Conservation (phyloP, 164 flowering plant genomes). For the Berberis thunbergii region DNA sequence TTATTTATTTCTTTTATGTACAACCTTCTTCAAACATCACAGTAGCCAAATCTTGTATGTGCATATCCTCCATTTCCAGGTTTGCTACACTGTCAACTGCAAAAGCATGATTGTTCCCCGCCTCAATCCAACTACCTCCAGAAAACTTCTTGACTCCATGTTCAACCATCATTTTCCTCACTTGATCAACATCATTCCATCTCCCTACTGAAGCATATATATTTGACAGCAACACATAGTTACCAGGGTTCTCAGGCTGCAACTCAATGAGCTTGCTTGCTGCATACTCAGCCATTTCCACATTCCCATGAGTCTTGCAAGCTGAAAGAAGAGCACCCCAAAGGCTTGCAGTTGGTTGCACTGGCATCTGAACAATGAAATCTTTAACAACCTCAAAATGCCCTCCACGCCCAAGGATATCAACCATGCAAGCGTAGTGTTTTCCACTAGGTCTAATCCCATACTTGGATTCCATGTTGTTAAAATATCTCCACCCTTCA, state of each 20-base stretch:
- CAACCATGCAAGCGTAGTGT: conserved; percentile 26
- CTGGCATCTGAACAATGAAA: conserved; percentile 25
- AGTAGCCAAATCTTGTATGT: conserved; percentile 8
- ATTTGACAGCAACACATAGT: conserved; percentile 17
- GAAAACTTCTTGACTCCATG: conserved; percentile 14
- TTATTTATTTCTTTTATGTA: not conserved
- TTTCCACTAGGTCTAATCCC: conserved; percentile 22
- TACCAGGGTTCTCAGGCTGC: conserved; percentile 25
- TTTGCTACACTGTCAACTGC: conserved; percentile 7
- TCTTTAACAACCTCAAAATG: conserved; percentile 12
- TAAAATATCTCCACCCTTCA: conserved; percentile 22
- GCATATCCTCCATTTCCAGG: conserved; percentile 10
- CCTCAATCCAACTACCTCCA: conserved; percentile 26
- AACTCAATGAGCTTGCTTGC: conserved; percentile 17
- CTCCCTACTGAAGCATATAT: conserved; percentile 18
- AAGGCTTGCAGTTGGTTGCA: conserved; percentile 24
- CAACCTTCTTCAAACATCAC: conserved; percentile 16
- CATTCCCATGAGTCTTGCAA: conserved; percentile 17
- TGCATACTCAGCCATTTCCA: conserved; percentile 27
- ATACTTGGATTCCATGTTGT: conserved; percentile 15
- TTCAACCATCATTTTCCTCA: conserved; percentile 16
- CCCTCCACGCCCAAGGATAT: conserved; percentile 21
- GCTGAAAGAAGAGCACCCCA: conserved; percentile 30
- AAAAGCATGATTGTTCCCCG: conserved; percentile 2
- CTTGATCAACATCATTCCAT: conserved; percentile 19